Percentiles rank a stretch among this genome's conserved stretches.
Conservation (phyloP, 1,284 basidiomycete genomes). For the Peniophora sp. region DNA sequence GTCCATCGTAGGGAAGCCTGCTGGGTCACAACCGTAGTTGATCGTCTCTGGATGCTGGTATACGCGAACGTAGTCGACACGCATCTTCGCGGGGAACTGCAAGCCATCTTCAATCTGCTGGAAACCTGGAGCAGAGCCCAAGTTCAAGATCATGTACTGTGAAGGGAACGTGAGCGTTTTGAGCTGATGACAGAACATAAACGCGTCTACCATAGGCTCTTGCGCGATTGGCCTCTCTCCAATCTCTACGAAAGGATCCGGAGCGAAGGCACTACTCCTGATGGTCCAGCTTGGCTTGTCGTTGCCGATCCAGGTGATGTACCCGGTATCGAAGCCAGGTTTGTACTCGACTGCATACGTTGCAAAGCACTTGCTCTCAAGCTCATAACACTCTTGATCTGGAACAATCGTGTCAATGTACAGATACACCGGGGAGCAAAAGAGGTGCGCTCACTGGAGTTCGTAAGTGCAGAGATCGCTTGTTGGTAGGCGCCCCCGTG, state of each 20-base stretch:
- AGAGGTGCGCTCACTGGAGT: constrained; percentile 17
- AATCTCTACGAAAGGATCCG: constrained; percentile 19
- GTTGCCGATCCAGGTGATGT: constrained; percentile 69
- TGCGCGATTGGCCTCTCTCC: neutral
- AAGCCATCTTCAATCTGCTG: constrained; percentile 60
- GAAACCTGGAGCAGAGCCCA: constrained; percentile 72
- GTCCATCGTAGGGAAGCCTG: constrained; percentile 64
- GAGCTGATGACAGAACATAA: constrained; percentile 1
- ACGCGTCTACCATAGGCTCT: constrained; percentile 30
- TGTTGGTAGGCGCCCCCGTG: constrained; percentile 36
- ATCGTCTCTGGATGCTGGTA: constrained; percentile 63
- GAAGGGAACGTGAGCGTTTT: neutral
- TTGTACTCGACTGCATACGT: constrained; percentile 48
- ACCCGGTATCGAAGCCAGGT: constrained; percentile 31
- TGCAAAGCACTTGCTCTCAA: neutral
- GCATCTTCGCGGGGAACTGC: constrained; percentile 63
- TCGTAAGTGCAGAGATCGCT: constrained; percentile 17
- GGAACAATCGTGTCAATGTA: neutral
- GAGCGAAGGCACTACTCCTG: constrained; percentile 50
- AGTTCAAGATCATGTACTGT: constrained; percentile 65
- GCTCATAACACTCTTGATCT: constrained; percentile 2
- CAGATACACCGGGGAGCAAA: constrained; percentile 18
- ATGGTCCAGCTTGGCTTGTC: constrained; percentile 61
- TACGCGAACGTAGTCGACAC: constrained; percentile 77
- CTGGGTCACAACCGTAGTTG: constrained; percentile 79